phyloP scores from a whole-genome alignment of 352 stramenopile species.

The Phytophthora pistaciae region DNA sequence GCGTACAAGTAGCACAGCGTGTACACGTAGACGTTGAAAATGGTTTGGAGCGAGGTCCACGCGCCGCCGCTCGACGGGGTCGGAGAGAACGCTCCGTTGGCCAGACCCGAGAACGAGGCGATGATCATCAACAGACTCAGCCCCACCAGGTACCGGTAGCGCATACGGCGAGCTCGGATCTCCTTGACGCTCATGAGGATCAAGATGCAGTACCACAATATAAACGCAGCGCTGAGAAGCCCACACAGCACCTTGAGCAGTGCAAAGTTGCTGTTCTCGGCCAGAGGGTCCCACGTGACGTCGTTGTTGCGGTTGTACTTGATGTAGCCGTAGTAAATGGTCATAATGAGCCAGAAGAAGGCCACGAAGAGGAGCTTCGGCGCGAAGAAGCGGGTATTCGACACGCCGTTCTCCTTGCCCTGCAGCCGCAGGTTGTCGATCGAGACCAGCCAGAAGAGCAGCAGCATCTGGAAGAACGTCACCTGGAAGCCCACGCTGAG shows the following conservation, averaged over 20 bases:
- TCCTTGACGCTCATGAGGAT: slow-evolving; percentile 51
- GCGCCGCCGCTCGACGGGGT: slow-evolving; percentile 52
- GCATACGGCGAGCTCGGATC: slow-evolving; percentile 51
- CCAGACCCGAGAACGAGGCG: slow-evolving; percentile 51
- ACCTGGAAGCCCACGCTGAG: slow-evolving; percentile 64
- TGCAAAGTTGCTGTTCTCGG: slow-evolving; percentile 48
- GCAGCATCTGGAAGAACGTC: slow-evolving; percentile 66
- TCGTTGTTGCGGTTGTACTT: slow-evolving; percentile 75
- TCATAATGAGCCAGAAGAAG: slow-evolving; percentile 67
- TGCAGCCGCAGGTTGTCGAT: slow-evolving; percentile 71
- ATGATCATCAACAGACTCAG: slow-evolving; percentile 64
- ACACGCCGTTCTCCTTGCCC: slow-evolving; percentile 54
- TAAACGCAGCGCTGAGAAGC: slow-evolving; percentile 53
- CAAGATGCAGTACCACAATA: slow-evolving; percentile 57
- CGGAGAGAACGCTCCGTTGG: slow-evolving; percentile 51
- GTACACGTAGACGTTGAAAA: slow-evolving; percentile 76
- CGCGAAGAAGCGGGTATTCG: slow-evolving; percentile 62
- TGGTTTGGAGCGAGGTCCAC: slow-evolving; percentile 58
- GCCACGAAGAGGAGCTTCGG: slow-evolving; percentile 59
- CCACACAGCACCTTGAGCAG: slow-evolving; percentile 46
- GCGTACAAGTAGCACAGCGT: slow-evolving; percentile 64
- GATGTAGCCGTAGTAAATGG: slow-evolving; percentile 64
- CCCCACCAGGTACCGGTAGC: slow-evolving; percentile 59
- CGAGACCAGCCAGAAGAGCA: slow-evolving; percentile 67
- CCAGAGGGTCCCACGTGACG: slow-evolving; percentile 52